Base-by-base conservation (phyloP, 2,329 filamentous ascomycete genomes). In the Tolypocladium sp. region DNA sequence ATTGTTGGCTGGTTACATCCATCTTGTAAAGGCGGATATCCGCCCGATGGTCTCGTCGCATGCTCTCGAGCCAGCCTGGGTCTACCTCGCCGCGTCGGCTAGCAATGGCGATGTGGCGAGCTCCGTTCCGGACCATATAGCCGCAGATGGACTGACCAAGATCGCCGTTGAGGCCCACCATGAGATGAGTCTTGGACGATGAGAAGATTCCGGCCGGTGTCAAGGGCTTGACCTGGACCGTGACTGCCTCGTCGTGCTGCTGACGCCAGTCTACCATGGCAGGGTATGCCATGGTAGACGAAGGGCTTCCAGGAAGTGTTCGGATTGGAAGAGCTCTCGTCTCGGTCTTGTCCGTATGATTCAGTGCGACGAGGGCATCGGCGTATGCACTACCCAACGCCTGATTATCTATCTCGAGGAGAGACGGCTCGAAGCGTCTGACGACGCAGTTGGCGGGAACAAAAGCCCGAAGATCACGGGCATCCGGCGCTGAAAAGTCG, bases 131-230 rank as follows among this genome's bases (percentile, higher is more conserved):
- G 22, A 57, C 33, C 56, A 57, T 57, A 15, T 51, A 57, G 22
- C 56, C 41, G 22, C 56, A 57, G 22, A 57, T 33, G n/a, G 56
- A 57, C 37, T 57, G 56, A 17, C 56, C 56, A 15, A 57, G 44
- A 20, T 57, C 35, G 44, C 49, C 49, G 5, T 52, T 52, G 2
- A 52, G 30, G 12, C 49, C 49, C 10, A 52, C 49, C 56, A 57
- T 44, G 13, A 57, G 37, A 27, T 57, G 46, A 20, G 55, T 57
- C 55, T 57, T 57, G 12, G 44, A 22, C 5, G 30, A 25, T 17
- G 55, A 57, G n/a, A 57, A 51, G 13, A 57, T 51, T 8, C 55
- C 46, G 8, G 30, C n/a, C 9, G 55, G 27, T 13, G 44, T 37
- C 30, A 57, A 46, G 22, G 55, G 42, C 42, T 38, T 44, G 42